Base-by-base conservation (phyloP, 495 filamentous ascomycete genomes). In the Aspergillus diversus region DNA sequence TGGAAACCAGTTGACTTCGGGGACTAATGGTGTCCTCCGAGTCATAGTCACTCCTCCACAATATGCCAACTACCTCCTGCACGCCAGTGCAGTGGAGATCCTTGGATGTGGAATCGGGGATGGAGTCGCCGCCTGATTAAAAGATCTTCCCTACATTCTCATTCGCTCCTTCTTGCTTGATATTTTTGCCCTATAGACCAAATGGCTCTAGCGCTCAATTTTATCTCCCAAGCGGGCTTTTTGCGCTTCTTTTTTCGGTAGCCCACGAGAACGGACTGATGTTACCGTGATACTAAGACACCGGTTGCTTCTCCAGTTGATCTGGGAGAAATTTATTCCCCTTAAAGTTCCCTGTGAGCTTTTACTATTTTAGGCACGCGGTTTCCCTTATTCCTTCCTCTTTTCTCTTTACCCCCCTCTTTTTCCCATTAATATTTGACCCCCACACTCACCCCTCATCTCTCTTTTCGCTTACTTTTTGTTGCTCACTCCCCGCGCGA, bases 41-140 rank as follows among this genome's bases (percentile, higher is more conserved):
- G 16, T 7, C 27, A 50, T 43, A 7, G 11, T 11, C 39, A 43
- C 11, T 43, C 39, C 47, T 17, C 16, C 13, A 9, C 9, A 17
- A 17, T 17, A 33, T 21, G 7, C 56, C 21, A 59, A 33, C 7
- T 7, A 7, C 7, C 16, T 15, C 42, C 35, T 35, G 58, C 21
- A 33, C 58, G 33, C 49, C 49, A 53, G 11, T 16, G 0, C 32
- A 55, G 59, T 55, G 59, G 59, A 48, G 59, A 61, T 17, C n/a
- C 47, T 50, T 9, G 27, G 47, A 50, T 50, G 47, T 43, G 39
- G 57, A 42, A 27, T 27, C 2, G 34, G n/a, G n/a, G 35, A 52
- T 61, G 50, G 59, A 55, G 51, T 61, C 51, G 51, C 31, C 50
- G 31, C 37, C 47, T 34, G 17, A 51, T 61, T 8, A 31, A 35